phyloP scores from a whole-genome alignment of 2,329 filamentous ascomycete genomes.

The Curvularia verruculosa region DNA sequence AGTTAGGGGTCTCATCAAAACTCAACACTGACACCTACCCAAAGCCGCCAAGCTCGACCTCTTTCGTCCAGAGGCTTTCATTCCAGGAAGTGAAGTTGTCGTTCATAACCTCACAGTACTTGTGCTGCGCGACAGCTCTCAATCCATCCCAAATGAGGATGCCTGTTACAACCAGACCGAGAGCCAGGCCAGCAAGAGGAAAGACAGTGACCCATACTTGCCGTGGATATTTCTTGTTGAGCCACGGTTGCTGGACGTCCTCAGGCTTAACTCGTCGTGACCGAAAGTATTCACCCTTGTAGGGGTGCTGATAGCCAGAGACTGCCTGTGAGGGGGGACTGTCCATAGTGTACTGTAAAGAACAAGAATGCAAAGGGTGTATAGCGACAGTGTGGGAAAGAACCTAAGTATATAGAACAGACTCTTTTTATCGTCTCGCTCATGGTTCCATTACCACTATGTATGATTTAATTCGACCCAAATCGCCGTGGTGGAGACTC shows the following conservation, averaged over 20 bases:
- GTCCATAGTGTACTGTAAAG: background rate
- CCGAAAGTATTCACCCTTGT: constrained; percentile 63
- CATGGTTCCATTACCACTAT: background rate
- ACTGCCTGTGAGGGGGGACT: background rate
- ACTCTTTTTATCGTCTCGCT: background rate
- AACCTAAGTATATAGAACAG: background rate
- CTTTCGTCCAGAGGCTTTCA: constrained; percentile 71
- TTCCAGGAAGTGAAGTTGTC: constrained; percentile 69
- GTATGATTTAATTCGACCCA: background rate
- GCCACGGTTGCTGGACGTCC: constrained; percentile 78
- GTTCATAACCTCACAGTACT: constrained; percentile 71
- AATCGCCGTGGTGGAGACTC: background rate
- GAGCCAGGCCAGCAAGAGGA: constrained; percentile 70
- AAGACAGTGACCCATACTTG: constrained; percentile 89
- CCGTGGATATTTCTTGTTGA: constrained; percentile 72
- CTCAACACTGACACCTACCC: constrained; percentile 62
- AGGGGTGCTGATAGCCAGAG: constrained; percentile 1
- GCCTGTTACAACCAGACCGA: constrained; percentile 71
- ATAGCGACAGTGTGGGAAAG: background rate
- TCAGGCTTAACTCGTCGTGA: constrained; percentile 75
- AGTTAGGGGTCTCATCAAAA: constrained; percentile 11
- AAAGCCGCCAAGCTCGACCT: constrained; percentile 76
- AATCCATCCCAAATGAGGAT: constrained; percentile 79
- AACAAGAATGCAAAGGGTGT: background rate
- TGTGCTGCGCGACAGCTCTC: constrained; percentile 72